A percentile compares a stretch with the other conserved stretches of the same genome.
phyloP scores from a whole-genome alignment of 148 eudicot species.

The Vaccinium darrowii region DNA sequence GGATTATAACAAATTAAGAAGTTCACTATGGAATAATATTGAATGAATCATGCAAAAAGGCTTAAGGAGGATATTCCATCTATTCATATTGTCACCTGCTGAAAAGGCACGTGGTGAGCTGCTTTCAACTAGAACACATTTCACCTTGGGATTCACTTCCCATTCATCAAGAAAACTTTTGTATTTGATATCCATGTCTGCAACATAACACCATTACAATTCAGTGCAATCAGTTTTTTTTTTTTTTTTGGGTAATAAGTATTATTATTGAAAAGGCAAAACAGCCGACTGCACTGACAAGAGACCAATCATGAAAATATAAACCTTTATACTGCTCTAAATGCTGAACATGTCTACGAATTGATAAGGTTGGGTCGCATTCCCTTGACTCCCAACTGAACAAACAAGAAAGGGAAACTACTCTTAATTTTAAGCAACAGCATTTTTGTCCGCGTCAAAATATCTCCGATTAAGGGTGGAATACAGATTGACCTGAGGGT shows the following conservation, averaged over 20 bases:
- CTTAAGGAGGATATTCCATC: background rate
- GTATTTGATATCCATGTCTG: conserved; percentile 88
- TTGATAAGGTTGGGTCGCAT: too few species aligned
- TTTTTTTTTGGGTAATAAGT: too few species aligned
- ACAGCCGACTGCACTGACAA: too few species aligned
- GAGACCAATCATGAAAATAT: too few species aligned
- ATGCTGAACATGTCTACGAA: too few species aligned
- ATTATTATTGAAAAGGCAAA: too few species aligned
- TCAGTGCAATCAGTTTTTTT: background rate
- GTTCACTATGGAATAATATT: conserved; percentile 9
- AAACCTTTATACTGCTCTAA: too few species aligned
- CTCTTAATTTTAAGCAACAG: too few species aligned
- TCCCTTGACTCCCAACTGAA: too few species aligned
- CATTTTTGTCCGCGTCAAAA: too few species aligned
- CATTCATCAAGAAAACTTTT: conserved; percentile 88
- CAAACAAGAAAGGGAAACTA: too few species aligned
- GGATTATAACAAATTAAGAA: background rate
- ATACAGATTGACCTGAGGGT: background rate
- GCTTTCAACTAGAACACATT: conserved; percentile 79
- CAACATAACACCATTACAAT: conserved; percentile 17
- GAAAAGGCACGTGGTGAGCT: conserved; percentile 90
- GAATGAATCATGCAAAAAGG: conserved; percentile 7
- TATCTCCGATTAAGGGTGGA: background rate
- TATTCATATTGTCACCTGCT: conserved; percentile 56
- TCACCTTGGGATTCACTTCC: conserved; percentile 89